Evolutionary conservation across 116 monocot genomes (phyloP), one percentile per base, ranked within the genome.

Genomic region (Zostera marina): DNA sequence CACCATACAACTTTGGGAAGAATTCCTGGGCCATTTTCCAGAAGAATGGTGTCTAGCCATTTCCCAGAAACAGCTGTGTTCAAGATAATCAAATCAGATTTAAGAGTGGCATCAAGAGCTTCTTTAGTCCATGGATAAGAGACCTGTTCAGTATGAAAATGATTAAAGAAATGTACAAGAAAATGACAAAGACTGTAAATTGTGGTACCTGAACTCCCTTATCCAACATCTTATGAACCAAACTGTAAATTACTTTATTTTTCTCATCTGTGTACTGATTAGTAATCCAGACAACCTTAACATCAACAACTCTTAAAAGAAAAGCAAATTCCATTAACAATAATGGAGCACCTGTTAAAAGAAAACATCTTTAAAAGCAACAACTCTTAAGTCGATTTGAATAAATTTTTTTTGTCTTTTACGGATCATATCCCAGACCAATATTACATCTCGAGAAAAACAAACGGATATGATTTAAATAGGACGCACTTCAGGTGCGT

Each of bases 41-140:
- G 78, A 0, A 86, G 79, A 68, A 85, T 72, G 67, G 68, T 54
- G 71, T 98, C 98, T 54, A 90, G 82, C 98, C 98, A 98, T 68
- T 90, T 98, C 44, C 98, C 90, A 74, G 98, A 74, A 56, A 98
- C 98, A 57, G 98, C 98, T 2, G 98, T 98, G 74, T 90, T 98
- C 48, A 98, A 76, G 66, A 90, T 59, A 55, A 98, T 70, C 66
- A 98, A 24, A 73, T 98, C 85, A 61, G 82, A 77, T 65, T 81
- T 86, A 11, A 86, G 60, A 68, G 83, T 70, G 63, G 66, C 63
- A 74, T 86, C 83, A 45, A 98, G 52, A 52, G 85, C 83, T 66
- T 98, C 90, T 63, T 81, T 77, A 38, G 83, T 76, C 63, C 62
- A 86, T 12, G 98, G 77, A 39, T 77, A 58, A 54, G 75, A 58